Conservation (phyloP, 2,329 filamentous ascomycete genomes). For the Coniosporium tulheliwenetii region DNA sequence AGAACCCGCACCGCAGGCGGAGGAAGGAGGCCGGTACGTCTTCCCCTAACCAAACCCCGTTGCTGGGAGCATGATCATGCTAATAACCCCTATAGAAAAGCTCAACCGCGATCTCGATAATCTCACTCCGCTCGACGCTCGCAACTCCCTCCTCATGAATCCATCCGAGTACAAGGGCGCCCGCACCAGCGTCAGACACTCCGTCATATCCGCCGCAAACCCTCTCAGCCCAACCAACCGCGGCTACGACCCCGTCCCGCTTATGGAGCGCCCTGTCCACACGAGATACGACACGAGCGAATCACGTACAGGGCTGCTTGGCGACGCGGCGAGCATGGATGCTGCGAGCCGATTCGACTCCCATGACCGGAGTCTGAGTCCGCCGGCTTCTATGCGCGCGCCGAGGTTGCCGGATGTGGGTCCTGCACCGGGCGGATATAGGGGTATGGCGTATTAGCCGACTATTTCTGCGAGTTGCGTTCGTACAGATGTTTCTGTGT, state of each 20-base stretch:
- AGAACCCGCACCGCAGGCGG: conserved; percentile 80
- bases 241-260: conserved; percentile 14
- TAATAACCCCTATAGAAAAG: conserved; percentile 46
- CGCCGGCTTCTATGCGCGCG: conserved; percentile 7
- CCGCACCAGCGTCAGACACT: conserved; percentile 12
- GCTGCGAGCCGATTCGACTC: conserved; percentile 2
- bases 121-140: conserved; percentile 73
- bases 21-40: conserved; percentile 78
- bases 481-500: no score
- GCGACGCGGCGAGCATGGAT: conserved; percentile 16
- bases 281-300: conserved; percentile 12
- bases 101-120: conserved; percentile 60
- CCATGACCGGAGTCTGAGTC: conserved; percentile 8
- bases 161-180: conserved; percentile 28
- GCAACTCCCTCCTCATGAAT: conserved; percentile 70
- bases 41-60: neutral
- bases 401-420: conserved; percentile 13
- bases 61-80: conserved; percentile 3
- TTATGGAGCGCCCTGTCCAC: conserved; percentile 3
- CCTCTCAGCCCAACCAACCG: conserved; percentile 14
- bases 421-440: no score
- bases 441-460: no score
- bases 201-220: conserved; percentile 10
- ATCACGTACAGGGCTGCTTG: conserved; percentile 8
- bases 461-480: no score